These are phyloP conservation scores for Mycosarcoma maydis DNA, from an alignment of 1,284 basidiomycete species.

Conservation along the genomic window DNA sequence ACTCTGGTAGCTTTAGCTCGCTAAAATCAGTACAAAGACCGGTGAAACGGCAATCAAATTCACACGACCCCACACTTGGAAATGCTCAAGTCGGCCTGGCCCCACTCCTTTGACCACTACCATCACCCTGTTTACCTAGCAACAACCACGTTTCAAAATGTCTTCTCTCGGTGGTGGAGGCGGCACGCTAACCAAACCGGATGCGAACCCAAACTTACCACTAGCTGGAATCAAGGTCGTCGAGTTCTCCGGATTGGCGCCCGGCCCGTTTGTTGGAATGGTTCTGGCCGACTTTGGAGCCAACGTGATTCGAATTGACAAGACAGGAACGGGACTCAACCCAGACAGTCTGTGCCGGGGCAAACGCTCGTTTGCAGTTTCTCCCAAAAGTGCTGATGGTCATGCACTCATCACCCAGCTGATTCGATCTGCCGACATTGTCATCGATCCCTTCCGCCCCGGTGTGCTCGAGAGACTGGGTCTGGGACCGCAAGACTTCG, in stretches of 20 bases:
- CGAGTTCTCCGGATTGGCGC: conserved; percentile 82
- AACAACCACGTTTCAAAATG: conserved; percentile 4
- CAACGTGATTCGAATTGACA: conserved; percentile 79
- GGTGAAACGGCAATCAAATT: conserved; percentile 2
- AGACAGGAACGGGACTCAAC: conserved; percentile 67
- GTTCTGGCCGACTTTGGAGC: conserved; percentile 84
- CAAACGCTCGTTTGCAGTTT: conserved; percentile 78
- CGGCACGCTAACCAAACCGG: conserved; percentile 22
- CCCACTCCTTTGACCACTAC: neutral
- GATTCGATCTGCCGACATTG: conserved; percentile 76
- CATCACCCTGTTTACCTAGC: neutral
- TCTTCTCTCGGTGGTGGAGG: conserved; percentile 12
- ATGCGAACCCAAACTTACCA: conserved; percentile 26
- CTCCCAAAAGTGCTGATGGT: conserved; percentile 75
- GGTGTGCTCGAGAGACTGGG: conserved; percentile 82
- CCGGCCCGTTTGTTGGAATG: conserved; percentile 79
- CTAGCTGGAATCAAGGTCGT: conserved; percentile 37
- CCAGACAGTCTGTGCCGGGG: conserved; percentile 72
- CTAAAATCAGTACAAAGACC: conserved; percentile 12
- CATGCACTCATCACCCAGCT: conserved; percentile 73
- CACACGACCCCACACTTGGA: conserved; percentile 5
- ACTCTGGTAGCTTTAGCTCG: conserved; percentile 23
- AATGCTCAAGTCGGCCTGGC: neutral
- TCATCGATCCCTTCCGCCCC: conserved; percentile 84
- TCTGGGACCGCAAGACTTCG: conserved; percentile 76